Base-by-base conservation (phyloP, 2,329 filamentous ascomycete genomes). In the Cercospora canescens region DNA sequence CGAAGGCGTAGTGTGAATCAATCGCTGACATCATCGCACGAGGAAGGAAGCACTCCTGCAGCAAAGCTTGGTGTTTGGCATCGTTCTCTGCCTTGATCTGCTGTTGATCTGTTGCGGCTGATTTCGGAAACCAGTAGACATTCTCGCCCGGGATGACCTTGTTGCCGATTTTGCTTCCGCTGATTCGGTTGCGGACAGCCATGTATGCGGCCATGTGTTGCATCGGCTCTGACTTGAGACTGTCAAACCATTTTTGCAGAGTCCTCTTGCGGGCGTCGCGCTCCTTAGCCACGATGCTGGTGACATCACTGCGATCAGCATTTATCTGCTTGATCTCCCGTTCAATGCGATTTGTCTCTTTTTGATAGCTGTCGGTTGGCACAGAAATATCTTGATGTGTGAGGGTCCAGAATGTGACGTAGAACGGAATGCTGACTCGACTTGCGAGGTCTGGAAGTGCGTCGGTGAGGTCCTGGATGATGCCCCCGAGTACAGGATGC, bases 41-140 rank as follows among this genome's bases (percentile, higher is more conserved):
- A 9, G 95, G 95, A n/a, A 98, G 80, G 71, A 99, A 89, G 76
- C 95, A 99, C 73, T 96, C 90, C 78, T 98, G 93, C 9, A 99
- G 85, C 18, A 99, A 81, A 3, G 87, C 85, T 72, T 93, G 88
- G 60, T 94, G 91, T 4, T 96, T 84, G 7, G 75, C 83, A 65
- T 91, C 88, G 41, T 66, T 87, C 85, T 66, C 70, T 26, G 65
- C 60, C 32, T 66, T 66, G 50, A 61, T 54, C 26, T 67, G 63
- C 21, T 65, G 58, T 18, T 57, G 54, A 41, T 70, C 66, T 6
- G 56, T 60, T 8, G 60, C 45, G 3, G 37, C 64, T 48, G 48
- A 68, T 67, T 7, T 77, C 71, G 69, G 88, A 84, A 98, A 97
- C 88, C 94, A 97, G 63, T 85, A 60, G 21, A 62, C 56, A 11